Conservation (phyloP, 768 basidiomycete genomes). For the Paxillus ammoniavirescens region DNA sequence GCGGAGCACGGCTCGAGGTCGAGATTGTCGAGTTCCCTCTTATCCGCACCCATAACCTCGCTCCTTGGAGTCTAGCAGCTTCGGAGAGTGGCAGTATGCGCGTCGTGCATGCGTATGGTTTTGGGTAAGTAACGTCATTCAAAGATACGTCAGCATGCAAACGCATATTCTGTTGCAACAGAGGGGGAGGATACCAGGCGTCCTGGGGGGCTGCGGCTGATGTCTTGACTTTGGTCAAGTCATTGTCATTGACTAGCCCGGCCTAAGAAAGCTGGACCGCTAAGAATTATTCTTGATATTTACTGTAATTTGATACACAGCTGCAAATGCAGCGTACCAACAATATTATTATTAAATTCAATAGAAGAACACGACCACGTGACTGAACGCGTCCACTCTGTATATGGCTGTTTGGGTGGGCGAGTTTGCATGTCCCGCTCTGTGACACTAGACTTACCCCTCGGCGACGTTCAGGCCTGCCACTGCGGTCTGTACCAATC, state of each 20-base stretch:
- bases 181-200: conserved; percentile 37
- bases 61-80: conserved; percentile 15
- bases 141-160: background rate
- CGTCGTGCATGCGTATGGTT: conserved; percentile 61
- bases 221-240: conserved; percentile 29
- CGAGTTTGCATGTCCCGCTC: conserved; percentile 4
- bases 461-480: conserved; percentile 3
- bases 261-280: too few species aligned
- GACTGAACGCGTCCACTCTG: conserved; percentile 29
- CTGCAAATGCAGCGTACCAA: too few species aligned
- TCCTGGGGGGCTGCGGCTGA: conserved; percentile 46
- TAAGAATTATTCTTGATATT: too few species aligned
- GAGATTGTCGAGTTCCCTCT: conserved; percentile 41
- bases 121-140: conserved; percentile 39
- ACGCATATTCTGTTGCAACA: conserved; percentile 17
- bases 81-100: conserved; percentile 22
- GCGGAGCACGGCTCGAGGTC: conserved; percentile 55
- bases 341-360: background rate
- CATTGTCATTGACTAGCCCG: background rate
- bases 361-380: conserved; percentile 29
- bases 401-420: conserved; percentile 26
- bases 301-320: too few species aligned
- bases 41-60: conserved; percentile 14
- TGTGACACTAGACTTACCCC: background rate
- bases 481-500: conserved; percentile 8